Evolutionary conservation across 331 rosid species (phyloP), one percentile per base, ranked within the genome.

Genomic region (Cydonia oblonga): DNA sequence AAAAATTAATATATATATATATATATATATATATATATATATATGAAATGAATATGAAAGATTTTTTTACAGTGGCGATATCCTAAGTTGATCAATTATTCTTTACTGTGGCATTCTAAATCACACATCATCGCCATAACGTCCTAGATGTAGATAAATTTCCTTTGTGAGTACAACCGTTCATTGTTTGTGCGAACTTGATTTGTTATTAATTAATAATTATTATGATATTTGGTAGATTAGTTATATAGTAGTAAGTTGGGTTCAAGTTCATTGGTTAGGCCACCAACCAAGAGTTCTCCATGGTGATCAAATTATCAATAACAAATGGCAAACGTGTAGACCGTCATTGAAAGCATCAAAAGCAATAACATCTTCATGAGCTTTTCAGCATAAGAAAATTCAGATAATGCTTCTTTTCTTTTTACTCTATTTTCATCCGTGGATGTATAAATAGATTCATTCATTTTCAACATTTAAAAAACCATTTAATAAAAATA

Each of bases 201-300:
- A 9, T 38, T 9, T 0, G 13, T 38, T 38, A 38, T 38, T 38
- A 38, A 38, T 38, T 38, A 3, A 9, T 38, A 38, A 38, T 38
- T 38, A 38, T 2, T 38, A 49, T 71, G 52, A 64, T 30, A 49
- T 79, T 75, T 64, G 74, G 79, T 59, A 46, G 80, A 77, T 77
- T 78, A 70, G 82, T 71, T 81, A 79, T 67, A 6, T 67, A 2
- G 66, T 68, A 66, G 78, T 40, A 49, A 62, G 44, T 29, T 62
- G 66, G 44, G 44, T 40, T 58, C 57, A 14, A 40, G 32, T 64
- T 60, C 58, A 42, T 12, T 33, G 52, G 76, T 80, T 69, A 29
- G 80, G 81, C 66, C 83, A 75, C 82, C 81, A 80, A 82, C 83
- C 71, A 8, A 52, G 76, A 61, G 73, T 73, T 76, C 64, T 20